A percentile compares a stretch with the other conserved stretches of the same genome.
Conservation (phyloP, 1,139 yeast genomes). For the Saccharomycopsis hybrid region DNA sequence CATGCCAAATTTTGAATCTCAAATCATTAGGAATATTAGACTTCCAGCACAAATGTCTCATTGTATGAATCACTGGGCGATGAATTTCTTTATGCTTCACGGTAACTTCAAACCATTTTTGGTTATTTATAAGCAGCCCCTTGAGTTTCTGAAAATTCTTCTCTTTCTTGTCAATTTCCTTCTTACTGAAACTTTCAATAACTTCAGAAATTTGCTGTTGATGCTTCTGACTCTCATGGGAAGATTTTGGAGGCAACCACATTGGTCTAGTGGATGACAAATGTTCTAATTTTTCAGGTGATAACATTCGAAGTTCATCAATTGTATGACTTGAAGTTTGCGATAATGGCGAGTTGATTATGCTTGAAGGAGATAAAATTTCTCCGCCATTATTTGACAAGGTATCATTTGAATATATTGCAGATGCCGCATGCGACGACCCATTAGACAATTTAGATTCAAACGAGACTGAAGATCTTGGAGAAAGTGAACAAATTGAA, state of each 20-base stretch:
- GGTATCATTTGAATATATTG: no score
- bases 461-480: constrained; percentile 9
- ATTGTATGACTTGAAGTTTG: constrained; percentile 33
- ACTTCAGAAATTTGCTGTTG: constrained; percentile 37
- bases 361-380: constrained; percentile 2
- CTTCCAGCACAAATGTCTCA: constrained; percentile 37
- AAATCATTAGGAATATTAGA: constrained; percentile 32
- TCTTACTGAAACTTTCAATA: constrained; percentile 33
- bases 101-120: constrained; percentile 27
- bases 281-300: constrained; percentile 37
- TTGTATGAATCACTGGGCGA: constrained; percentile 29
- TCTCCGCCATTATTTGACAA: no score
- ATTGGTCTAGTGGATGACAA: constrained; percentile 41
- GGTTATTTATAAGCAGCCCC: constrained; percentile 32
- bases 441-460: constrained; percentile 1
- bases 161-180: constrained; percentile 29
- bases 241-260: constrained; percentile 45
- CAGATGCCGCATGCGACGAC: background rate
- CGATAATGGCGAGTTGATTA: constrained; percentile 3
- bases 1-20: constrained; percentile 31
- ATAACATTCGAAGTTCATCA: constrained; percentile 42
- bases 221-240: constrained; percentile 35
- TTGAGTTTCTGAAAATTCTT: constrained; percentile 29
- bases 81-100: constrained; percentile 30
- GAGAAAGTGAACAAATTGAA: constrained; percentile 10